Percentiles rank a stretch among this genome's conserved stretches.
phyloP scores from a whole-genome alignment of 495 filamentous ascomycete genomes.

The Penicillium paxilli region DNA sequence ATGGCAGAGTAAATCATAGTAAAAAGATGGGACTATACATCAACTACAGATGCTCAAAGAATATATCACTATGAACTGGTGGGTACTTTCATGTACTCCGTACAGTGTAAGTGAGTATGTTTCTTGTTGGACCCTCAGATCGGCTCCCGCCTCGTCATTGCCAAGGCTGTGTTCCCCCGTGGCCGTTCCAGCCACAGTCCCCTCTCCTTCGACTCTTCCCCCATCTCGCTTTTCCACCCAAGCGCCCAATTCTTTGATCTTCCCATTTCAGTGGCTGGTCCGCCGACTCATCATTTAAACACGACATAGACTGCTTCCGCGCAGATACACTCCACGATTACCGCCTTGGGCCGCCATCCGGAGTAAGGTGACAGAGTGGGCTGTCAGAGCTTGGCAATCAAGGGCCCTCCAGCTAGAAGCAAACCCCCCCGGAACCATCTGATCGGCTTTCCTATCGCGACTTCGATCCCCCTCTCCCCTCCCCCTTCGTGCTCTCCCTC shows the following conservation, averaged over 20 bases:
- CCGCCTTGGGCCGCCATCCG: conserved; percentile 21
- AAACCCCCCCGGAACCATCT: conserved; percentile 6
- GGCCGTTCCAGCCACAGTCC: conserved; percentile 33
- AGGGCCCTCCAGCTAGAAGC: conserved; percentile 7
- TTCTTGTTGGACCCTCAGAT: neutral
- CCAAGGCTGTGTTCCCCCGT: conserved; percentile 28
- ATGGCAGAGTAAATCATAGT: too few relatives aligned
- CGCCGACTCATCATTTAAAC: conserved; percentile 2
- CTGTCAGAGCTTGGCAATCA: conserved; percentile 24
- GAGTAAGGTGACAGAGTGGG: conserved; percentile 14
- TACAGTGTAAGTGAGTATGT: neutral
- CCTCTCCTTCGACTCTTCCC: conserved; percentile 20
- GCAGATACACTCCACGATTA: conserved; percentile 5
- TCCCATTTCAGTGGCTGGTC: conserved; percentile 5
- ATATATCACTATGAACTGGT: neutral
- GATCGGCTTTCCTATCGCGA: conserved; percentile 13
- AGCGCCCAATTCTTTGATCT: conserved; percentile 3
- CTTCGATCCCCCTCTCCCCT: neutral
- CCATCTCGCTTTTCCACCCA: conserved; percentile 1
- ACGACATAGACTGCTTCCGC: conserved; percentile 5
- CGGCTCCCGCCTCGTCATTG: conserved; percentile 30
- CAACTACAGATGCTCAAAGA: too few relatives aligned
- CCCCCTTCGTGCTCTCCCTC: too few relatives aligned
- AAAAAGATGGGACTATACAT: too few relatives aligned
- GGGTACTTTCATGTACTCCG: too few relatives aligned